These are phyloP conservation scores for Kodamaea neixiangensis DNA, from an alignment of 805 yeast genomes.

Conservation along the genomic window DNA sequence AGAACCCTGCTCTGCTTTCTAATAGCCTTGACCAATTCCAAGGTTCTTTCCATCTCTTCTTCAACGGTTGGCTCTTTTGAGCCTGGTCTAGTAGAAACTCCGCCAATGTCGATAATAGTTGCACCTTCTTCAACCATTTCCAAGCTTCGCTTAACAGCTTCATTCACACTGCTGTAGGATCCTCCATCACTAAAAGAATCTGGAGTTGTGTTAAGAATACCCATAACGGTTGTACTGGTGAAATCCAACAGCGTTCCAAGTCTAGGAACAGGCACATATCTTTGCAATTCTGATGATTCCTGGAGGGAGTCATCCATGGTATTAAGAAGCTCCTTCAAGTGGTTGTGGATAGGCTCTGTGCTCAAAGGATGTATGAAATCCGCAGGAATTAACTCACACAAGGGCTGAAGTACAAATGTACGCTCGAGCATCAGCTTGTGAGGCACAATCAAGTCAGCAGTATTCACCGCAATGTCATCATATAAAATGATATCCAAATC, in stretches of 20 bases:
- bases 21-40: constrained; percentile 67
- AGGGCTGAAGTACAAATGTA: constrained; percentile 85
- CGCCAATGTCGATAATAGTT: constrained; percentile 88
- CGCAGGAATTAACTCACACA: constrained; percentile 76
- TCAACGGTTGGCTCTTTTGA: constrained; percentile 58
- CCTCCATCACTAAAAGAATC: constrained; percentile 97
- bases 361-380: constrained; percentile 77
- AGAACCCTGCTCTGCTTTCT: constrained; percentile 45
- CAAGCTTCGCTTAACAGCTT: constrained; percentile 48
- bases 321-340: constrained; percentile 53
- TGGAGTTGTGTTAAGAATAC: constrained; percentile 85
- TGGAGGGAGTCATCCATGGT: constrained; percentile 45
- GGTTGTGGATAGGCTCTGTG: constrained; percentile 75
- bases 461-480: constrained; percentile 58
- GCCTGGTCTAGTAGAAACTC: constrained; percentile 91
- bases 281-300: constrained; percentile 51
- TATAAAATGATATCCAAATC: constrained; percentile 86
- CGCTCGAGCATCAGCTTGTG: constrained; percentile 88
- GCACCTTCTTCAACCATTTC: constrained; percentile 61
- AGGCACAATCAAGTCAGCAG: constrained; percentile 68
- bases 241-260: constrained; percentile 30
- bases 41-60: constrained; percentile 71
- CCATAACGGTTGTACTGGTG: constrained; percentile 79
- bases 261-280: constrained; percentile 49
- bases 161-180: constrained; percentile 29